A percentile compares a stretch with the other conserved stretches of the same genome.
Conservation (phyloP, 371 early-diverging fungal genomes). For the Mortierella sp. region DNA sequence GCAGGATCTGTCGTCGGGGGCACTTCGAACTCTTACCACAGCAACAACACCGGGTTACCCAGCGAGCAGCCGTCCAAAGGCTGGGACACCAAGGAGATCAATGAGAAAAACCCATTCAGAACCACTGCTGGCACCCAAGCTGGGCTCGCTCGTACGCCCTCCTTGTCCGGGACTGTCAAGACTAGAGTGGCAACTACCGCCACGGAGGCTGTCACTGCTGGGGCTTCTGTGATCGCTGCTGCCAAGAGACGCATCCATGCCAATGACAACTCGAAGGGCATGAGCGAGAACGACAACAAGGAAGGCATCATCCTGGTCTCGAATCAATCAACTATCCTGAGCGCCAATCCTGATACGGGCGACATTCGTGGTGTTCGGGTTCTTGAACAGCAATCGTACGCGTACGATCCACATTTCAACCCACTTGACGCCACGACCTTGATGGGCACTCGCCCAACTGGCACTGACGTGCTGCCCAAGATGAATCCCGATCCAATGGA, state of each 20-base stretch:
- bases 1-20: slow-evolving; percentile 21
- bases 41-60: slow-evolving; percentile 2
- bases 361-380: neutral
- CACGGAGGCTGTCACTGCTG: slow-evolving; percentile 17
- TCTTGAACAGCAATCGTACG: neutral
- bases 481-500: too few species aligned
- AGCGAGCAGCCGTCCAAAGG: slow-evolving; percentile 9
- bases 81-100: neutral
- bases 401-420: neutral
- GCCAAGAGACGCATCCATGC: slow-evolving; percentile 20
- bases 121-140: neutral
- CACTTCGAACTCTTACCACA: slow-evolving; percentile 8
- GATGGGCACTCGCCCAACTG: too few species aligned
- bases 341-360: neutral
- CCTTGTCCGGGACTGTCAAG: slow-evolving; percentile 14
- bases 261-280: slow-evolving; percentile 9
- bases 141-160: slow-evolving; percentile 8
- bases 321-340: neutral
- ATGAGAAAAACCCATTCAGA: too few species aligned
- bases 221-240: slow-evolving; percentile 27
- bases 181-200: slow-evolving; percentile 16
- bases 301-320: neutral
- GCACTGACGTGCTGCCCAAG: too few species aligned
- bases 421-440: too few species aligned
- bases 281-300: neutral